Base-by-base conservation (phyloP, 208 protist genomes). In the Wallacemonas sp. region DNA sequence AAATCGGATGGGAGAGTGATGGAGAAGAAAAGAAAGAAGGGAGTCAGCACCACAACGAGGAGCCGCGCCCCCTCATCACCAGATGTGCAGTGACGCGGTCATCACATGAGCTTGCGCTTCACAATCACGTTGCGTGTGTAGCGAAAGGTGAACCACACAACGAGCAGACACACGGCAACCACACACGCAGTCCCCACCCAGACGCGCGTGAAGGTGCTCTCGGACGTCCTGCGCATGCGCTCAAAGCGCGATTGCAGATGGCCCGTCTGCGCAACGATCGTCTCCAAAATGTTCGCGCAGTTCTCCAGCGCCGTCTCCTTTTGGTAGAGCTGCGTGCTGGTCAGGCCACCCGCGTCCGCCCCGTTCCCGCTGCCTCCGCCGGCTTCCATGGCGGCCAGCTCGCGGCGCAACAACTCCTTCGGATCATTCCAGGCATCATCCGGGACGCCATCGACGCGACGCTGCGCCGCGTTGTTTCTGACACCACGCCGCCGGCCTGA, bases 151-250 rank as follows among this genome's bases (percentile, higher is more conserved):
- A 66, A 44, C 64, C 65, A 78, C n/a, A 80, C 70, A 1, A 68
- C 64, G 17, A 33, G 17, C 4, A 34, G 34, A 26, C 81, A 71
- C 24, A 65, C 63, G 2, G 27, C 1, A 19, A 80, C 6, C 0
- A 69, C 54, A 16, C 63, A 6, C 12, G 73, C 2, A 27, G 65
- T 78, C 57, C 61, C 70, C 16, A 74, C 14, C 78, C 83, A 89
- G 16, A 89, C 77, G 17, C 80, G 79, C 33, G 77, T 81, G 58
- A 84, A 84, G 24, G 75, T 89, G 38, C 64, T 74, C 64, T 89
- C 76, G 4, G 72, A 61, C 4, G 80, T 86, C 12, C 23, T n/a
- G 14, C 76, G 76, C 73, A 83, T 81, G 58, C 76, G 72, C 30
- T 8, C 16, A 21, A 70, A 58, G 34, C 77, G 72, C 30, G 54